These are phyloP conservation scores for Dioszegia hungarica DNA, from an alignment of 768 basidiomycete species.

Conservation along the genomic window DNA sequence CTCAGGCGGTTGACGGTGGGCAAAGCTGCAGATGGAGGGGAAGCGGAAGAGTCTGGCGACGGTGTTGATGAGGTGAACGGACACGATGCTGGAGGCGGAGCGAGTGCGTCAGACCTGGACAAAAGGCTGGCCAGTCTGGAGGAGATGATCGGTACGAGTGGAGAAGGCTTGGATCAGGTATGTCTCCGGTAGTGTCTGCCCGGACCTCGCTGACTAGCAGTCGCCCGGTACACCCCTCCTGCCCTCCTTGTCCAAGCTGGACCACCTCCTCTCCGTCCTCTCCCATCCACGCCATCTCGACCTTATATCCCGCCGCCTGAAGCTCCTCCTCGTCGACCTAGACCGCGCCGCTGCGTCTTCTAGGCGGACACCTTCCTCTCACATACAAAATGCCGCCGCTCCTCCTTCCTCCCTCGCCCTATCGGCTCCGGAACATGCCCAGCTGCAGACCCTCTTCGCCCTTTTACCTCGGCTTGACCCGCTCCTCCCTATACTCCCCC, in stretches of 20 bases:
- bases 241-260: constrained; percentile 72
- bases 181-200: constrained; percentile 20
- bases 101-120: constrained; percentile 70
- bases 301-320: constrained; percentile 86
- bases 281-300: constrained; percentile 96
- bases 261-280: constrained; percentile 76
- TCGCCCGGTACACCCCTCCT: constrained; percentile 63
- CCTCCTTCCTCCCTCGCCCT: constrained; percentile 15
- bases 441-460: constrained; percentile 48
- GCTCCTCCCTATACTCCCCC: constrained; percentile 56
- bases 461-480: constrained; percentile 52
- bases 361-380: constrained; percentile 50
- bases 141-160: constrained; percentile 73
- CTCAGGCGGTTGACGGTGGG: not conserved
- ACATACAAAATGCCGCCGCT: not conserved
- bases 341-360: constrained; percentile 64
- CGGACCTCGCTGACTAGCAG: constrained; percentile 47
- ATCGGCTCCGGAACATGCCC: constrained; percentile 41
- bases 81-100: constrained; percentile 32
- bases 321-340: constrained; percentile 84
- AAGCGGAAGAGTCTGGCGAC: constrained; percentile 6
- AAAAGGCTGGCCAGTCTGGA: constrained; percentile 78
- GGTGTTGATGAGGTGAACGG: constrained; percentile 19
- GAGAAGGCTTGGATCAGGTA: constrained; percentile 75
- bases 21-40: not conserved